Base-by-base conservation (phyloP, 163 green algal species). In the Volvox carteri region DNA sequence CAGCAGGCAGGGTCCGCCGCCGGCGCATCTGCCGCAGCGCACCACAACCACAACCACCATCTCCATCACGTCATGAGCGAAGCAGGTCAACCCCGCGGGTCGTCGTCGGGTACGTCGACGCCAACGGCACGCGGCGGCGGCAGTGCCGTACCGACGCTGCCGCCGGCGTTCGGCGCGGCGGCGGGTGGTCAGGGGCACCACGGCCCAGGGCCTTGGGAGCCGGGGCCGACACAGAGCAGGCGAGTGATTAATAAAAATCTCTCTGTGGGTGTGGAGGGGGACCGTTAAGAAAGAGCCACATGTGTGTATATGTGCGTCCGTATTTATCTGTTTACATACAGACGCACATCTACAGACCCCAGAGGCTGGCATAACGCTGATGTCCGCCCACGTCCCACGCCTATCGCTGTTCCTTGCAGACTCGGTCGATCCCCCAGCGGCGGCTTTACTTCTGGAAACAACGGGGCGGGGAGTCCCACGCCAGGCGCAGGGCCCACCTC, bases 351-450 rank as follows among this genome's bases (percentile, higher is more conserved):
- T n/a, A n/a, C n/a, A n/a, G n/a, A n/a, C n/a, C n/a, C n/a, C n/a
- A n/a, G n/a, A n/a, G n/a, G n/a, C n/a, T n/a, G n/a, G n/a, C n/a
- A n/a, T n/a, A n/a, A n/a, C n/a, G n/a, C n/a, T n/a, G n/a, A n/a
- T n/a, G n/a, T n/a, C n/a, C n/a, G n/a, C n/a, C n/a, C n/a, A n/a
- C n/a, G n/a, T n/a, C n/a, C n/a, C n/a, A n/a, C n/a, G n/a, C n/a
- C n/a, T n/a, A n/a, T n/a, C n/a, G n/a, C n/a, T n/a, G n/a, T n/a
- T n/a, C n/a, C 28, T 35, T 33, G 70, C 75, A 84, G 75, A 56
- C 78, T 86, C 19, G 78, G 78, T 25, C 78, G 78, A 39, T 58
- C 58, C 8, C 37, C 78, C 25, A 62, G 73, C 73, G 73, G 73
- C 73, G 28, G 42, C 46, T 65, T 60, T 23, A 80, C 11, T n/a